Base-by-base conservation (phyloP, 306 rosid genomes). In the Glycyrrhiza uralensis region DNA sequence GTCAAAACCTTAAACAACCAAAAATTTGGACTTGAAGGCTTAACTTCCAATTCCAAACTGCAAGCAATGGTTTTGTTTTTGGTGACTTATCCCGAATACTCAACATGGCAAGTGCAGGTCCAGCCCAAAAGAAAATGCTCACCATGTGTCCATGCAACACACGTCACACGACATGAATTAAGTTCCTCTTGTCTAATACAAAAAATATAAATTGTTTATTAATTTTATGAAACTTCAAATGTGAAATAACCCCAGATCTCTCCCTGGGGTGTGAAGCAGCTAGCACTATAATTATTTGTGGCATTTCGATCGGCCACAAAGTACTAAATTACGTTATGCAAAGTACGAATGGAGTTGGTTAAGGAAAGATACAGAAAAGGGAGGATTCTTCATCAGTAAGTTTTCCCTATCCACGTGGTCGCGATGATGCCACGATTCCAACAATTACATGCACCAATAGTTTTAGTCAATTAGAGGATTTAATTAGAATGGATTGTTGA, bases 31-130 rank as follows among this genome's bases (percentile, higher is more conserved):
- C n/a, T n/a, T n/a, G n/a, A n/a, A n/a, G n/a, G n/a, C n/a, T 44
- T 71, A 19, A 57, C 63, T 67, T 76, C 69, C 55, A 45, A 67
- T 66, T 54, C 72, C 61, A 66, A 42, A 66, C 62, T 44, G 44
- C 69, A 29, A 22, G 42, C 69, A n/a, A n/a, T 30, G 62, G 74
- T 63, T 35, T 35, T 55, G 15, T 49, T 49, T 44, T 66, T 9
- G 17, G 59, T 65, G 66, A 70, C 76, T 58, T 72, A 59, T 61
- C 47, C 22, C 51, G 2, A n/a, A 9, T 58, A 8, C 22, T 39
- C 20, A 69, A 36, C 73, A 67, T 47, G 62, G 22, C 57, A 26
- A 13, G 23, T 8, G 41, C 64, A 20, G 13, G 30, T 28, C 17
- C n/a, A 38, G 14, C 12, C 9, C 14, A 11, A 13, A 60, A 45